A percentile compares a stretch with the other conserved stretches of the same genome.
phyloP scores from a whole-genome alignment of 2,329 filamentous ascomycete species.

The Torrubiellomyces zombiae region DNA sequence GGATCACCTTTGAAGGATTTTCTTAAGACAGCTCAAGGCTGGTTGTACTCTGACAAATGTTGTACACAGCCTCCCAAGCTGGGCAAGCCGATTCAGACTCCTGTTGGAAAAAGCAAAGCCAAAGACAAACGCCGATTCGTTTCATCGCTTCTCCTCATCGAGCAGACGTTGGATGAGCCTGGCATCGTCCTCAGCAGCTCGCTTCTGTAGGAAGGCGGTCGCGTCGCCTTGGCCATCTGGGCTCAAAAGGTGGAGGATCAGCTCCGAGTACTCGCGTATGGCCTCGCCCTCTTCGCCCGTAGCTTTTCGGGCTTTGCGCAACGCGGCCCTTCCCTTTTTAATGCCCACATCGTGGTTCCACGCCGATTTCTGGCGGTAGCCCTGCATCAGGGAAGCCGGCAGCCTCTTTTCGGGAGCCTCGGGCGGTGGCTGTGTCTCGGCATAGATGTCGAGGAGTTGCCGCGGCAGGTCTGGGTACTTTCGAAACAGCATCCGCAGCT shows the following conservation, averaged over 20 bases:
- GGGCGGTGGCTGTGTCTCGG: conserved; percentile 29
- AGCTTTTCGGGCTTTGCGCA: conserved; percentile 32
- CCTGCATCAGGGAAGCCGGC: conserved; percentile 16
- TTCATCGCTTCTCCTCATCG: conserved; percentile 22
- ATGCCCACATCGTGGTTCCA: conserved; percentile 46
- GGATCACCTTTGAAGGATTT: too few relatives aligned
- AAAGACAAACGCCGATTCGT: too few relatives aligned
- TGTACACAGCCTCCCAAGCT: too few relatives aligned
- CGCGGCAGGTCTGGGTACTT: conserved; percentile 33
- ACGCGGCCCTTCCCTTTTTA: conserved; percentile 33
- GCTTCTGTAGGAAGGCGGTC: conserved; percentile 23
- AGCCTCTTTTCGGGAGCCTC: conserved; percentile 12
- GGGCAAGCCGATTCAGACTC: too few relatives aligned
- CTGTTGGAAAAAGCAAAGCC: too few relatives aligned
- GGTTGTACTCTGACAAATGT: too few relatives aligned
- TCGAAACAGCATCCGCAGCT: conserved; percentile 32
- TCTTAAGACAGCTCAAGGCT: too few relatives aligned
- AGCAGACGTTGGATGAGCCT: conserved; percentile 33
- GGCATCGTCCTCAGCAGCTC: conserved; percentile 29
- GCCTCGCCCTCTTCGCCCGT: conserved; percentile 40
- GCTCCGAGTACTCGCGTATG: conserved; percentile 41
- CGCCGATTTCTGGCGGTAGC: conserved; percentile 18
- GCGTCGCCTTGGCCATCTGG: conserved; percentile 15
- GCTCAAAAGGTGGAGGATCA: conserved; percentile 33
- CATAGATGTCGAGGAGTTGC: conserved; percentile 31